Conservation (phyloP, 1,284 basidiomycete species). For the Entoloma clypeatum region DNA sequence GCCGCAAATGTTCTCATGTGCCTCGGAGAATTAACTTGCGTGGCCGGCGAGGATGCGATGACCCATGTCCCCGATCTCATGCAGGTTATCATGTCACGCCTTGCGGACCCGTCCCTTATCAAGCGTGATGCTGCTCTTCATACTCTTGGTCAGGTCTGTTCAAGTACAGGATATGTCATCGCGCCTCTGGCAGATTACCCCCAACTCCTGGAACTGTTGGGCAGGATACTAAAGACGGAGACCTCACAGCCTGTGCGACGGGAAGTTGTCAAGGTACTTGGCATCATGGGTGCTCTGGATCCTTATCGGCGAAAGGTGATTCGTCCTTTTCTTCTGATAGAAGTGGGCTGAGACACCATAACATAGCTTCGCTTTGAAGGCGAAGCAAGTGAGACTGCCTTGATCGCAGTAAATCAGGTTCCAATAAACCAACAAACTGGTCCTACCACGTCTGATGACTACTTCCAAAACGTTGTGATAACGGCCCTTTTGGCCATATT, state of each 20-base stretch:
- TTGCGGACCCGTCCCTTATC: conserved; percentile 81
- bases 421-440: conserved; percentile 44
- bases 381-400: conserved; percentile 69
- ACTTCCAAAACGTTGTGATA: conserved; percentile 97
- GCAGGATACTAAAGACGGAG: conserved; percentile 86
- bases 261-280: conserved; percentile 92
- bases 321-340: background rate
- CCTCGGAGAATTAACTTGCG: conserved; percentile 90
- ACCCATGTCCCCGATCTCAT: conserved; percentile 86
- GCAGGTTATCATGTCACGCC: conserved; percentile 83
- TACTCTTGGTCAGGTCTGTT: conserved; percentile 93
- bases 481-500: conserved; percentile 86
- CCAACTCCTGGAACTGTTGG: conserved; percentile 83
- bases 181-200: conserved; percentile 90
- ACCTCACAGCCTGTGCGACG: conserved; percentile 73
- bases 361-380: conserved; percentile 70
- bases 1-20: conserved; percentile 93
- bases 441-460: conserved; percentile 78
- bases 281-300: conserved; percentile 96
- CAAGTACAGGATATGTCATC: conserved; percentile 95
- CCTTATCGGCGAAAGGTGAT: conserved; percentile 90
- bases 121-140: conserved; percentile 94
- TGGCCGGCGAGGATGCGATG: conserved; percentile 90
- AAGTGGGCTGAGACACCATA: conserved; percentile 11
- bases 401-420: conserved; percentile 59